Conservation (phyloP, 2,329 filamentous ascomycete genomes). For the Allantophomopsis cytisporea region DNA sequence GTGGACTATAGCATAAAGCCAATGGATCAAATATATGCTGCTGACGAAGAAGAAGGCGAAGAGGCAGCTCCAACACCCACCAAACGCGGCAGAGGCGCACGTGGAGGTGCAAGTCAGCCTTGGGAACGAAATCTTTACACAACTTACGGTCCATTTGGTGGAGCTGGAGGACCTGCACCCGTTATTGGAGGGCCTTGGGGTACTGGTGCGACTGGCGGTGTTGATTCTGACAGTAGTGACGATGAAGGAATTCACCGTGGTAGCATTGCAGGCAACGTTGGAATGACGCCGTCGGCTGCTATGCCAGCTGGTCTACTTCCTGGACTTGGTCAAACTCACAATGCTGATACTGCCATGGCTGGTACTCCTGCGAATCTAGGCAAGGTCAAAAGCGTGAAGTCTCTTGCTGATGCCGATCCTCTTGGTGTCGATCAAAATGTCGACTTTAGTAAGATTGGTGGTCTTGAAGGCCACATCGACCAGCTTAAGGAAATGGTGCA, state of each 20-base stretch:
- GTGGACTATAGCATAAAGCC: constrained; percentile 83
- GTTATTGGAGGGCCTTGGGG: constrained; percentile 54
- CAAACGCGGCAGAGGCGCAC: constrained; percentile 47
- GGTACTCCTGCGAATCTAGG: constrained; percentile 73
- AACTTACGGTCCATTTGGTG: constrained; percentile 86
- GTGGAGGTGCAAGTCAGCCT: constrained; percentile 24
- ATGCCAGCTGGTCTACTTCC: constrained; percentile 37
- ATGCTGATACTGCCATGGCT: constrained; percentile 39
- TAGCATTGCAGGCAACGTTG: constrained; percentile 48
- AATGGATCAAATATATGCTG: constrained; percentile 53
- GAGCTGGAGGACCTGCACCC: constrained; percentile 49
- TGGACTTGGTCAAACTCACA: constrained; percentile 34
- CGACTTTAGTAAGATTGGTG: constrained; percentile 88
- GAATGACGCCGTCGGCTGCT: constrained; percentile 44
- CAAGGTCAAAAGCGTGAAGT: constrained; percentile 85
- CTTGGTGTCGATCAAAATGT: constrained; percentile 86
- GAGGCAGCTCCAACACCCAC: constrained; percentile 55
- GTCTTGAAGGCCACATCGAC: constrained; percentile 85
- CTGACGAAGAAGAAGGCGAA: constrained; percentile 65
- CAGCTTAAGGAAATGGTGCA: constrained; percentile 98
- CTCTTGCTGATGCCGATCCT: constrained; percentile 85
- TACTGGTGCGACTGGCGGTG: constrained; percentile 60
- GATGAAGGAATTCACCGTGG: constrained; percentile 66
- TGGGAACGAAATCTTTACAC: constrained; percentile 80
- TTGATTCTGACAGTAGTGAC: constrained; percentile 93